A percentile compares a stretch with the other conserved stretches of the same genome.
These are phyloP conservation scores for Neurospora africana DNA, from an alignment of 495 filamentous ascomycete species.

Conservation along the genomic window DNA sequence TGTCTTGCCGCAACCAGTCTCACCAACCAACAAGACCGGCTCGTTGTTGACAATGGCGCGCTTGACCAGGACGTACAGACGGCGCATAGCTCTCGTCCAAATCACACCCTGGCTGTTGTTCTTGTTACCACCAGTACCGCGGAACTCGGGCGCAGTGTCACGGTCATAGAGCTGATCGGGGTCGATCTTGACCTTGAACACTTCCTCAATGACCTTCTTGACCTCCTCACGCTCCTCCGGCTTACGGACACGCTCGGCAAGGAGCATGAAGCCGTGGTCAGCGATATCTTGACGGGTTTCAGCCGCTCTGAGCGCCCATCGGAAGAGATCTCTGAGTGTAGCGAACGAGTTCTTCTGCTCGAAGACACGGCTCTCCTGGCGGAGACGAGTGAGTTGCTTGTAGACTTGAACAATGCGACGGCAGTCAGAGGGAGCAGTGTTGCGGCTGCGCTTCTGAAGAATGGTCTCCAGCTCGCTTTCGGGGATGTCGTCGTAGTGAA, in stretches of 20 bases:
- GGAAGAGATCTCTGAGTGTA: constrained; percentile 88
- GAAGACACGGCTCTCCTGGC: constrained; percentile 82
- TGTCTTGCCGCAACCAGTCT: constrained; percentile 96
- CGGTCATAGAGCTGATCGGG: constrained; percentile 58
- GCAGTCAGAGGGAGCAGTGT: constrained; percentile 85
- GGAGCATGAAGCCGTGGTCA: constrained; percentile 86
- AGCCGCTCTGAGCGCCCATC: constrained; percentile 84
- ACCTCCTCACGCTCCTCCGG: constrained; percentile 74
- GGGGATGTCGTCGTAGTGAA: constrained; percentile 97
- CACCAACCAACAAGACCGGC: constrained; percentile 86
- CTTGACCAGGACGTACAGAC: constrained; percentile 75
- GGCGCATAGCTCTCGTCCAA: constrained; percentile 91
- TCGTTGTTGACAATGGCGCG: constrained; percentile 83
- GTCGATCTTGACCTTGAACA: constrained; percentile 79
- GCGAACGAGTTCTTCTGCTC: constrained; percentile 98
- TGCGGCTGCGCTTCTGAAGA: constrained; percentile 70
- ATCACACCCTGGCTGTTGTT: constrained; percentile 54
- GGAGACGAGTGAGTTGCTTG: constrained; percentile 74
- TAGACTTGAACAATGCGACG: constrained; percentile 87
- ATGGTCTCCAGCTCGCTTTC: constrained; percentile 92
- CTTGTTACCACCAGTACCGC: constrained; percentile 37
- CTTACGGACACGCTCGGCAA: constrained; percentile 91
- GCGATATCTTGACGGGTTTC: constrained; percentile 84
- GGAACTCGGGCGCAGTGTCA: constrained; percentile 42
- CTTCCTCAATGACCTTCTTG: constrained; percentile 80